Evolutionary conservation across 2,329 filamentous ascomycete species (phyloP).

Genomic region (Trichoderma pleuroti): DNA sequence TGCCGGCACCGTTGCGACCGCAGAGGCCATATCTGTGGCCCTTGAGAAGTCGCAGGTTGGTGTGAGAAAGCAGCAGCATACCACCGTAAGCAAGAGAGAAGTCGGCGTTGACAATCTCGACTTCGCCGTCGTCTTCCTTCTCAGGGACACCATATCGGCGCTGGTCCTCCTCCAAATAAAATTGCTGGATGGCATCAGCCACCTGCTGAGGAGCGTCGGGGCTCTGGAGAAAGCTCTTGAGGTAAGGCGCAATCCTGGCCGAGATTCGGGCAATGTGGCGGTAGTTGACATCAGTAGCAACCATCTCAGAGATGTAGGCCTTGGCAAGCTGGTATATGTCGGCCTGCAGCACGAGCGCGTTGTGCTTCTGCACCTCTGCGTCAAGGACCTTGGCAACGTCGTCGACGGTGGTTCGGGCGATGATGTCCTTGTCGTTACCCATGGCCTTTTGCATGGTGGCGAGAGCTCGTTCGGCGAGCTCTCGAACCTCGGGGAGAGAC

Average conservation of each 20-base stretch:
- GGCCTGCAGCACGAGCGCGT: constrained; percentile 55
- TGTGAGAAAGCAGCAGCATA: constrained; percentile 94
- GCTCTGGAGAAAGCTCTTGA: constrained; percentile 65
- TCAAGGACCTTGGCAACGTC: constrained; percentile 75
- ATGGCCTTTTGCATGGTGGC: constrained; percentile 92
- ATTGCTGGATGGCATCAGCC: constrained; percentile 68
- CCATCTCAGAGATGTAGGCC: constrained; percentile 76
- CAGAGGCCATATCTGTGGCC: constrained; percentile 96
- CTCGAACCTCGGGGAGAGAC: constrained; percentile 90
- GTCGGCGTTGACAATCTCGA: constrained; percentile 94
- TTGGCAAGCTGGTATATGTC: constrained; percentile 67
- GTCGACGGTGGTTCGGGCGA: constrained; percentile 65
- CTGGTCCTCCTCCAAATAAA: constrained; percentile 79
- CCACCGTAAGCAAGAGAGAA: constrained; percentile 98
- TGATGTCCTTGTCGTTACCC: constrained; percentile 62
- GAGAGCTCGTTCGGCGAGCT: constrained; percentile 78
- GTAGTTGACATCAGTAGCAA: constrained; percentile 82
- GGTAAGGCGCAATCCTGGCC: constrained; percentile 67
- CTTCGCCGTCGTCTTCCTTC: constrained; percentile 86
- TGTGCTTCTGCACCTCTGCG: constrained; percentile 67
- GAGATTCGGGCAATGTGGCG: constrained; percentile 73
- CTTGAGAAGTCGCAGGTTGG: constrained; percentile 89
- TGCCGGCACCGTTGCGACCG: constrained; percentile 93
- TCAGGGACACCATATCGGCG: constrained; percentile 81
- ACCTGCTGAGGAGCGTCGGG: constrained; percentile 59